These are phyloP conservation scores for Salvia rosmarinus DNA, from an alignment of 257 asterid genomes.

Conservation along the genomic window DNA sequence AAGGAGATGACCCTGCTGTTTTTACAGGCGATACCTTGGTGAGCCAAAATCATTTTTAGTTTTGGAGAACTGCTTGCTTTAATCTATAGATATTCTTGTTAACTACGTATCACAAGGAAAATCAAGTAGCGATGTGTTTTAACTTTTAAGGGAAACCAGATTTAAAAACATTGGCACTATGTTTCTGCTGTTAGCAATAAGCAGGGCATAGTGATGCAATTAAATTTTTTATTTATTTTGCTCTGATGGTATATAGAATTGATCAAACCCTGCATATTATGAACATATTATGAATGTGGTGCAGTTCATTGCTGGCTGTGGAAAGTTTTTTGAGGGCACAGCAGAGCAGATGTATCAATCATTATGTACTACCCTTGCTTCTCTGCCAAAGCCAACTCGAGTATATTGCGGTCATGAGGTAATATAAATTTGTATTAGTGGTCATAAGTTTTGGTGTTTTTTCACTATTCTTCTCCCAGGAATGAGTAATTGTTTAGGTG, in stretches of 20 bases:
- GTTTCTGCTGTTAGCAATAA: slow-evolving; percentile 6
- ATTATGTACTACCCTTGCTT: slow-evolving; percentile 77
- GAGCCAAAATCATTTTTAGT: slow-evolving; percentile 40
- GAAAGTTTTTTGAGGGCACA: slow-evolving; percentile 93
- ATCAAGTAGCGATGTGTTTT: neutral
- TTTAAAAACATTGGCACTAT: neutral
- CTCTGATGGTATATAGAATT: slow-evolving; percentile 2
- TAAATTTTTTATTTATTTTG: neutral
- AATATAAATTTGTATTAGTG: slow-evolving; percentile 23
- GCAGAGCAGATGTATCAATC: slow-evolving; percentile 96
- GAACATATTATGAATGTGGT: slow-evolving; percentile 29
- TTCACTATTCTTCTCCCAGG: neutral
- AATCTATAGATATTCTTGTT: neutral
- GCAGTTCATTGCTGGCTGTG: slow-evolving; percentile 93
- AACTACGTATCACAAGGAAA: slow-evolving; percentile 13
- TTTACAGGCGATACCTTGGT: slow-evolving; percentile 98
- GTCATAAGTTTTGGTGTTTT: neutral
- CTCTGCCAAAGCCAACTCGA: slow-evolving; percentile 87
- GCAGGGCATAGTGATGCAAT: neutral
- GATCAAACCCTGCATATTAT: slow-evolving; percentile 17
- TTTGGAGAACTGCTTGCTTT: neutral
- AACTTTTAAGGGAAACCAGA: neutral
- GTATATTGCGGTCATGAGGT: slow-evolving; percentile 98
- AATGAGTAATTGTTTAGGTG: slow-evolving; percentile 2
- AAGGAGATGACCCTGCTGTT: slow-evolving; percentile 81